phyloP scores from a whole-genome alignment of 2,329 filamentous ascomycete species.

The Orbilia quercus region DNA sequence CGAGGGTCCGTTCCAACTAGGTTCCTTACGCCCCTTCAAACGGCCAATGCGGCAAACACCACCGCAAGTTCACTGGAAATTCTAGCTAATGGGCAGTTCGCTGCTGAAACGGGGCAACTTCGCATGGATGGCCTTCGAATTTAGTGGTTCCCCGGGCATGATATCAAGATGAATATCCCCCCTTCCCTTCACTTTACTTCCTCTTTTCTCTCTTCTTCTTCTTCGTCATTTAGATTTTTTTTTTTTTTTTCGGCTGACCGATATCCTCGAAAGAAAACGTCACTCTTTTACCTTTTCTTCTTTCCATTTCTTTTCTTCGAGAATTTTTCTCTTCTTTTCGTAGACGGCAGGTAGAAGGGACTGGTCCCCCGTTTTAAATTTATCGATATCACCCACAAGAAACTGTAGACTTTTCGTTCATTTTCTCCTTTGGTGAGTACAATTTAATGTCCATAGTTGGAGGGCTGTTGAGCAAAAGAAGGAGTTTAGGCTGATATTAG shows the following conservation, averaged over 20 bases:
- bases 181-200: conserved; percentile 8
- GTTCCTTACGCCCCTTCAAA: conserved; percentile 49
- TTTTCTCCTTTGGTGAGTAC: background rate
- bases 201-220: conserved; percentile 11
- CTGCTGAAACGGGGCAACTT: conserved; percentile 27
- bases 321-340: conserved; percentile 41
- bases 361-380: conserved; percentile 46
- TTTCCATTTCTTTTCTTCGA: conserved; percentile 11
- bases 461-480: too few relatives aligned
- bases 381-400: conserved; percentile 2
- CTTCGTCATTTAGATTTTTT: conserved; percentile 26
- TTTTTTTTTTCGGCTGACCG: conserved; percentile 27
- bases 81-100: background rate
- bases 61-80: conserved; percentile 12
- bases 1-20: conserved; percentile 36
- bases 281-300: conserved; percentile 38
- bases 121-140: conserved; percentile 20
- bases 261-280: conserved; percentile 42
- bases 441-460: too few relatives aligned
- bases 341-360: conserved; percentile 48
- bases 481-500: background rate
- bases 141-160: conserved; percentile 3
- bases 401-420: conserved; percentile 20
- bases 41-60: conserved; percentile 35
- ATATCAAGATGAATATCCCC: conserved; percentile 44